These are phyloP conservation scores for Zygosaccharomyces gambellarensis DNA, from an alignment of 805 yeast species.

Conservation along the genomic window DNA sequence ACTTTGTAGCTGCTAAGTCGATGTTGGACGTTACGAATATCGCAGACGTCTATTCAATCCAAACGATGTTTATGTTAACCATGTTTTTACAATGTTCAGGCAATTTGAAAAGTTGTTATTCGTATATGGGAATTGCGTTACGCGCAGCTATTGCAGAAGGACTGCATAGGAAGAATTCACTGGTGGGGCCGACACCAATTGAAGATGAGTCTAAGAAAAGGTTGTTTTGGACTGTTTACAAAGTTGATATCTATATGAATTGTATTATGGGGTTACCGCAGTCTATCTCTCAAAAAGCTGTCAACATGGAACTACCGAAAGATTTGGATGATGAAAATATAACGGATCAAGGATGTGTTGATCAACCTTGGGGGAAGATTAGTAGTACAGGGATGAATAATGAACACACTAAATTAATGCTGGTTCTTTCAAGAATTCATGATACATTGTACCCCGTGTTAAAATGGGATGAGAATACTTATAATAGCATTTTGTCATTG, in stretches of 20 bases:
- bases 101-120: conserved; percentile 77
- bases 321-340: conserved; percentile 86
- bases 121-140: conserved; percentile 83
- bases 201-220: conserved; percentile 81
- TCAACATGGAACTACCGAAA: conserved; percentile 80
- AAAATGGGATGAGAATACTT: conserved; percentile 11
- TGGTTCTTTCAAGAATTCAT: conserved; percentile 44
- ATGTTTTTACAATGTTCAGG: conserved; percentile 86
- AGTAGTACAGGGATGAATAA: conserved; percentile 79
- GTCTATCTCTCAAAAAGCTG: conserved; percentile 68
- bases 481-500: conserved; percentile 48
- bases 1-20: conserved; percentile 74
- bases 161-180: conserved; percentile 63
- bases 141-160: conserved; percentile 81
- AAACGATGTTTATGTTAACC: conserved; percentile 80
- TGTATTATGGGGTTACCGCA: conserved; percentile 83
- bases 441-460: conserved; percentile 12
- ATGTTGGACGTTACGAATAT: conserved; percentile 79
- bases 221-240: conserved; percentile 82
- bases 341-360: conserved; percentile 55
- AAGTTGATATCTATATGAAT: conserved; percentile 85
- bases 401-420: conserved; percentile 71
- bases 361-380: conserved; percentile 47
- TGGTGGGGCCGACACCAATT: conserved; percentile 61
- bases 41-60: conserved; percentile 73